Percentiles rank a stretch among this genome's conserved stretches.
phyloP scores from a whole-genome alignment of 345 rosid species.

The Firmiana major region DNA sequence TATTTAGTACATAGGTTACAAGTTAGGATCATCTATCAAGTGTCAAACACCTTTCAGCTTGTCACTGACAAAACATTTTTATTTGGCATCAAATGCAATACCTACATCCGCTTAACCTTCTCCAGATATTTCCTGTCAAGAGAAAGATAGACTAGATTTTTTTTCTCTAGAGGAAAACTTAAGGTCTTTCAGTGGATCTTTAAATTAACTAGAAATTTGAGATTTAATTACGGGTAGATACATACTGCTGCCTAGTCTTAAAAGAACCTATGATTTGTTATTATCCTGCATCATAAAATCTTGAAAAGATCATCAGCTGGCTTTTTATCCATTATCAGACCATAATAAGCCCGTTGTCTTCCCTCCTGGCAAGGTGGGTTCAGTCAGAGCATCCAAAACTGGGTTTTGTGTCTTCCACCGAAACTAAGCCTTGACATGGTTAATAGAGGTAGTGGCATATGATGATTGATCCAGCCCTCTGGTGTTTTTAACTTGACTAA shows the following conservation, averaged over 20 bases:
- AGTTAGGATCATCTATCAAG: neutral
- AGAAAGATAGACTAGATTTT: neutral
- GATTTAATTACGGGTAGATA: neutral
- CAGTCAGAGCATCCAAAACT: neutral
- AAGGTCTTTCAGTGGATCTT: neutral
- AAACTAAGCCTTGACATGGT: neutral
- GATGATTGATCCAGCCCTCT: no score
- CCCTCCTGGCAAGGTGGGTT: neutral
- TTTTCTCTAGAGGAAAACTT: neutral
- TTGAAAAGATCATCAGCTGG: neutral
- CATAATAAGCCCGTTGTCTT: neutral
- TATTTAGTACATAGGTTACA: neutral
- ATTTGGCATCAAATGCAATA: neutral
- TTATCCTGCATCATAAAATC: neutral
- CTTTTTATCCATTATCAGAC: neutral
- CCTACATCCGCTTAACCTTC: neutral
- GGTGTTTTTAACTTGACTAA: no score
- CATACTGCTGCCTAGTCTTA: neutral
- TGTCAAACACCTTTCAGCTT: neutral
- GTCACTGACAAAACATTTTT: neutral
- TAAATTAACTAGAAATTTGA: neutral
- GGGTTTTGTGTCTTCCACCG: neutral
- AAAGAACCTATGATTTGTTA: neutral
- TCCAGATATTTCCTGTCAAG: neutral
- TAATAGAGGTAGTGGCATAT: no score